Conservation (phyloP, 2,329 filamentous ascomycete species). For the Curvularia eragrostidis region DNA sequence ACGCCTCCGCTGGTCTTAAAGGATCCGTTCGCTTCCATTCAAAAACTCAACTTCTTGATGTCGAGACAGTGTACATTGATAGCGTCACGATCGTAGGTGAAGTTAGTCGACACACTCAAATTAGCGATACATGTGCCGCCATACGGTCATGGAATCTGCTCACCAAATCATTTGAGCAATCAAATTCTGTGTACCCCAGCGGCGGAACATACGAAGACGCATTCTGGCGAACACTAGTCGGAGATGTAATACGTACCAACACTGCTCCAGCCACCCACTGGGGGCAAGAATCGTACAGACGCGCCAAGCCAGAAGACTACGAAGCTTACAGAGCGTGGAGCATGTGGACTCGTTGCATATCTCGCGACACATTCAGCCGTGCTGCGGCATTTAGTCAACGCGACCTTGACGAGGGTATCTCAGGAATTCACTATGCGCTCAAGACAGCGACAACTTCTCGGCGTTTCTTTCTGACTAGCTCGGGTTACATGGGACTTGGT, state of each 20-base stretch:
- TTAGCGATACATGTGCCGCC: conserved; percentile 24
- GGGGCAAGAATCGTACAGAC: conserved; percentile 12
- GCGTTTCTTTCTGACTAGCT: conserved; percentile 28
- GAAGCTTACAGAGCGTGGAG: conserved; percentile 25
- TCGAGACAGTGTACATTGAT: conserved; percentile 18
- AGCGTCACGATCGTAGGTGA: conserved; percentile 18
- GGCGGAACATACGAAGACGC: conserved; percentile 22
- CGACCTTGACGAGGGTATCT: conserved; percentile 24
- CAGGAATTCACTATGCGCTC: conserved; percentile 25
- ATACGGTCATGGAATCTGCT: conserved; percentile 25
- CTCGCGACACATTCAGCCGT: conserved; percentile 24
- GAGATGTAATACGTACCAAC: conserved; percentile 17
- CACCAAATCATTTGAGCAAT: conserved; percentile 1
- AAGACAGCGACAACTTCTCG: conserved; percentile 27
- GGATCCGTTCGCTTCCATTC: conserved; percentile 8
- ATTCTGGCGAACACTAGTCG: conserved; percentile 28
- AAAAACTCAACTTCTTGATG: conserved; percentile 14
- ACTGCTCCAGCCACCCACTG: background rate
- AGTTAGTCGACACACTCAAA: conserved; percentile 28
- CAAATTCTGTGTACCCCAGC: conserved; percentile 12
- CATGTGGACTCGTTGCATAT: conserved; percentile 33
- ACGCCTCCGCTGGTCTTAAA: conserved; percentile 14
- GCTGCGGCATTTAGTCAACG: conserved; percentile 23
- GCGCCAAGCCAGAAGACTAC: conserved; percentile 19
- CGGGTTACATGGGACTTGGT: conserved; percentile 30